Evolutionary conservation across 2,329 filamentous ascomycete genomes (phyloP).

Genomic region (Aureobasidium sp.): DNA sequence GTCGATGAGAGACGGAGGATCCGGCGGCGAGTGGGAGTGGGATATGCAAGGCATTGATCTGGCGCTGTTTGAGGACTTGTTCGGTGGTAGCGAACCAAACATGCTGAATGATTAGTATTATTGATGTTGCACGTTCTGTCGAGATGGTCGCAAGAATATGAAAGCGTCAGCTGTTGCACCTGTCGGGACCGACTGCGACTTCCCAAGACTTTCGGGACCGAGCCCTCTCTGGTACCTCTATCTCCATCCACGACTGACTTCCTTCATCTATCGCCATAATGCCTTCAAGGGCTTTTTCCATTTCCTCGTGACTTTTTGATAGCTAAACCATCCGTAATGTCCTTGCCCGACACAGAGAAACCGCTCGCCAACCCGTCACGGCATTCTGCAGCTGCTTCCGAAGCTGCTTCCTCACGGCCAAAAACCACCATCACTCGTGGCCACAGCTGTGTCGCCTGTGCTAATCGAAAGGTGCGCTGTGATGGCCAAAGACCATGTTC

Average conservation of each 20-base stretch:
- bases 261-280: neutral
- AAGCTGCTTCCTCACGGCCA: neutral
- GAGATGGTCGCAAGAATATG: no score
- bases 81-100: neutral
- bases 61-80: neutral
- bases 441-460: slow-evolving; percentile 26
- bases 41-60: neutral
- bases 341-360: neutral
- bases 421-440: slow-evolving; percentile 8
- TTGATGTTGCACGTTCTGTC: no score
- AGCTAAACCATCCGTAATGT: neutral
- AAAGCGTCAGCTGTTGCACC: no score
- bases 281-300: neutral
- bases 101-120: neutral
- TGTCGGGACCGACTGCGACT: no score
- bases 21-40: neutral
- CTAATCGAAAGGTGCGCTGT: slow-evolving; percentile 36
- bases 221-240: no score
- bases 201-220: neutral
- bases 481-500: slow-evolving; percentile 31
- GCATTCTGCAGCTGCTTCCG: neutral
- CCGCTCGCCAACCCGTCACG: neutral
- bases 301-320: neutral
- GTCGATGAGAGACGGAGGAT: no score
- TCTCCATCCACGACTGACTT: neutral